Evolutionary conservation across 768 basidiomycete genomes (phyloP).

Genomic region (Collybiopsis confluens): DNA sequence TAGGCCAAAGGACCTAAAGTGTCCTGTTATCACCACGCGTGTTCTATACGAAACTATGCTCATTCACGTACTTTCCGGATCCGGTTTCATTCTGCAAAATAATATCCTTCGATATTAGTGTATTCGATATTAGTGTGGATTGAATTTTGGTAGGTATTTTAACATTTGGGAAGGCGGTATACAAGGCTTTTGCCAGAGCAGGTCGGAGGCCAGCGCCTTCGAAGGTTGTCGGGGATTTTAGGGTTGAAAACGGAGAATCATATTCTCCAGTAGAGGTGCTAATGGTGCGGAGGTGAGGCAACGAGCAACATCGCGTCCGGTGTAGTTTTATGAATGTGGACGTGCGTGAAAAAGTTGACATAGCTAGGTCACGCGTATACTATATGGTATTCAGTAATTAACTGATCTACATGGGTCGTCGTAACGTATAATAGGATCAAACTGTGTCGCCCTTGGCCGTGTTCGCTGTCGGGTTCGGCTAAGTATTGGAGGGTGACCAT

Average conservation of each 20-base stretch:
- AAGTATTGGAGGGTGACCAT: no score
- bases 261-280: conserved; percentile 19
- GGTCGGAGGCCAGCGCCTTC: conserved; percentile 50
- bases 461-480: no score
- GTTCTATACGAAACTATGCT: conserved; percentile 4
- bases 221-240: conserved; percentile 25
- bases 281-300: conserved; percentile 17
- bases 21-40: background rate
- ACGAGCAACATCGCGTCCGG: background rate
- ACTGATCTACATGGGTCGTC: no score
- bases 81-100: conserved; percentile 71
- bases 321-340: background rate
- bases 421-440: no score
- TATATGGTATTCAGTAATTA: no score
- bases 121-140: conserved; percentile 55
- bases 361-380: conserved; percentile 1
- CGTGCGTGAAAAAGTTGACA: conserved; percentile 23
- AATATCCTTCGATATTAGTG: conserved; percentile 53
- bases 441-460: no score
- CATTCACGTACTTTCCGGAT: conserved; percentile 64
- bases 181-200: conserved; percentile 44
- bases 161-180: conserved; percentile 59
- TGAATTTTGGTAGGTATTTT: conserved; percentile 57
- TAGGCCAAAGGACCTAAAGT: conserved; percentile 64
- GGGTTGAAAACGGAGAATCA: conserved; percentile 9